Base-by-base conservation (phyloP, 2,329 filamentous ascomycete genomes). In the Emergomyces orientalis region DNA sequence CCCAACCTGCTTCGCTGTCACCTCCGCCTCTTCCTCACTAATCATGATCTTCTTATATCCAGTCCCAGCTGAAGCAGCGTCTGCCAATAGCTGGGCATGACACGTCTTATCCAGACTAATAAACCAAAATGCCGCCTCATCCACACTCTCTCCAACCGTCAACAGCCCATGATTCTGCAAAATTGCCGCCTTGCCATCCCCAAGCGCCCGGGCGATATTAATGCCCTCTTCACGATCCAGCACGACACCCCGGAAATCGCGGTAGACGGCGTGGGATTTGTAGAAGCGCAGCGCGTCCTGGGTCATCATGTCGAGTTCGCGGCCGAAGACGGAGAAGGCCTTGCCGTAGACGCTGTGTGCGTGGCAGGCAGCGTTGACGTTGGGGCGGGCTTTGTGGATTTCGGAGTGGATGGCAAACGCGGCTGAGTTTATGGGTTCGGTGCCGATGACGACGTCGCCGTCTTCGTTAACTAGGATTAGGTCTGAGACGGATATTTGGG, bases 41-140 rank as follows among this genome's bases (percentile, higher is more conserved):
- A 71, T 70, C 34, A 70, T 55, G 19, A 66, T 69, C 61, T 69
- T 71, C 64, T 67, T 68, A 55, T 69, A 52, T 14, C 66, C 65
- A 1, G 60, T 47, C 7, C 59, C 63, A 13, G 78, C 81, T 1
- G 81, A 82, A 0, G 88, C 87, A 0, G 88, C 87, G 74, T 91
- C 88, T 39, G 86, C 84, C 67, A 81, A 76, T 47, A 90, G 76
- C 75, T 91, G 88, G 22, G 88, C 82, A 59, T 85, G 80, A 70
- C 88, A 91, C 37, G 83, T 84, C 52, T 86, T 80, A 74, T 91
- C 88, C 71, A 90, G 79, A 49, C 87, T 75, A 0, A 84, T 86
- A 69, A 89, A 88, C 47, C 90, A 73, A 70, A 85, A 90, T 0
- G 85, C 86, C 0, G 88, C 88, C 73, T 91, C 88, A 68, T 90